Percentiles rank a stretch among this genome's conserved stretches.
These are phyloP conservation scores for Colletotrichum sidae DNA, from an alignment of 2,329 filamentous ascomycete genomes.

Conservation along the genomic window DNA sequence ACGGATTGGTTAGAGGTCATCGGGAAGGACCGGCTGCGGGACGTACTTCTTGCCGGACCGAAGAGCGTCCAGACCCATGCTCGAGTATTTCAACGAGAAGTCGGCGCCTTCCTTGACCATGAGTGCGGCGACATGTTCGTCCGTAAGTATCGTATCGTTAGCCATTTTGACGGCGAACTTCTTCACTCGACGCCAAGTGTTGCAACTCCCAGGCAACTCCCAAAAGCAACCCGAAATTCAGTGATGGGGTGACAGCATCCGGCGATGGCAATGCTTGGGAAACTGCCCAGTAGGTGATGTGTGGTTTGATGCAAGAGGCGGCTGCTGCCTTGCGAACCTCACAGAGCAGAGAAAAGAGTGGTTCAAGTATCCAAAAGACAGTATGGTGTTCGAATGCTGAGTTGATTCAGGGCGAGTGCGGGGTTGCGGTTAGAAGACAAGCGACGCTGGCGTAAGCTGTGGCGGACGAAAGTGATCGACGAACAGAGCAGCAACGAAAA, in stretches of 20 bases:
- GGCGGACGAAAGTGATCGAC: conserved; percentile 26
- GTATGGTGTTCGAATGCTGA: background rate
- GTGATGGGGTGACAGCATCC: background rate
- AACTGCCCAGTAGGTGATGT: no score
- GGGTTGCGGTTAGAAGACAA: conserved; percentile 5
- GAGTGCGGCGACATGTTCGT: conserved; percentile 85
- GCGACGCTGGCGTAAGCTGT: conserved; percentile 20
- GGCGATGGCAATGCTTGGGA: background rate
- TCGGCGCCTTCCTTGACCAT: conserved; percentile 83
- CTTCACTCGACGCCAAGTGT: background rate
- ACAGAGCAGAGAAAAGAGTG: background rate
- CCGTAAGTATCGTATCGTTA: conserved; percentile 68
- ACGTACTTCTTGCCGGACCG: conserved; percentile 59
- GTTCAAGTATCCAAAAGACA: background rate
- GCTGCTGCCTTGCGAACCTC: background rate
- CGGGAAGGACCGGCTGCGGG: background rate
- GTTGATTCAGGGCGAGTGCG: conserved; percentile 3
- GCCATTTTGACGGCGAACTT: conserved; percentile 46
- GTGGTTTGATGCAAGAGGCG: background rate
- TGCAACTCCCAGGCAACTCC: no score
- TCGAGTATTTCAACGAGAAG: conserved; percentile 78
- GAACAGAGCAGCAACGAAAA: conserved; percentile 2
- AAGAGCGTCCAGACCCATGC: conserved; percentile 79
- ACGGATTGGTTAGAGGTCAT: conserved; percentile 22
- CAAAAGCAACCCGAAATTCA: background rate